A percentile compares a stretch with the other conserved stretches of the same genome.
These are phyloP conservation scores for Knufia fluminis DNA, from an alignment of 2,329 filamentous ascomycete genomes.

Conservation along the genomic window DNA sequence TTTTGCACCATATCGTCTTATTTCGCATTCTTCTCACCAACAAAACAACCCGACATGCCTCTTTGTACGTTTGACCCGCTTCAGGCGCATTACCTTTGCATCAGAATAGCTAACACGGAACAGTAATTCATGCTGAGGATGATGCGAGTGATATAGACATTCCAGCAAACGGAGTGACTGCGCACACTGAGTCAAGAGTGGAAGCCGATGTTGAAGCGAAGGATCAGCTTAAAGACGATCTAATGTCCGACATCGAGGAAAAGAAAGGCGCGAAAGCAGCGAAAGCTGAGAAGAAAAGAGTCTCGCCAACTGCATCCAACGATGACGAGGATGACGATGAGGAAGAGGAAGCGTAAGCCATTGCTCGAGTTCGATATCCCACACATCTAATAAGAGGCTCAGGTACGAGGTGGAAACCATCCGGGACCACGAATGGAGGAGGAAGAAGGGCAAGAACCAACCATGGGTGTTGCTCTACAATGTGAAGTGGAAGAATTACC, in stretches of 20 bases:
- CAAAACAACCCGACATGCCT: neutral
- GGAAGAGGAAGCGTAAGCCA: constrained; percentile 28
- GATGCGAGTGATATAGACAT: constrained; percentile 4
- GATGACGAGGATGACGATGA: constrained; percentile 14
- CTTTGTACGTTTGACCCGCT: neutral
- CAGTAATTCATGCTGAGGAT: neutral
- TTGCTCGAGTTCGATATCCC: constrained; percentile 17
- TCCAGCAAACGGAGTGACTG: neutral
- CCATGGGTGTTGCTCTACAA: constrained; percentile 26
- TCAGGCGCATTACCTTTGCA: neutral
- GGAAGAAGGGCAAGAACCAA: constrained; percentile 13
- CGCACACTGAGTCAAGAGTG: constrained; percentile 1
- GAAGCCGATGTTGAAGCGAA: constrained; percentile 12
- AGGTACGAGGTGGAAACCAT: constrained; percentile 37
- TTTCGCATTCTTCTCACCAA: neutral
- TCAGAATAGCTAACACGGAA: neutral
- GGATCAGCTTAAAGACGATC: constrained; percentile 14
- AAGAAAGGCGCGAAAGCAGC: constrained; percentile 21
- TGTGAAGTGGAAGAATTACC: constrained; percentile 42
- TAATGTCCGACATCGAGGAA: constrained; percentile 25
- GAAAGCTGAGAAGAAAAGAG: constrained; percentile 25
- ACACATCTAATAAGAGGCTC: constrained; percentile 3
- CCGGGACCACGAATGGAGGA: constrained; percentile 27
- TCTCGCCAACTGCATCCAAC: neutral
- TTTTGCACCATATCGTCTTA: neutral